Evolutionary conservation across 768 basidiomycete species (phyloP).

Genomic region (Xanthoconium purpureum): DNA sequence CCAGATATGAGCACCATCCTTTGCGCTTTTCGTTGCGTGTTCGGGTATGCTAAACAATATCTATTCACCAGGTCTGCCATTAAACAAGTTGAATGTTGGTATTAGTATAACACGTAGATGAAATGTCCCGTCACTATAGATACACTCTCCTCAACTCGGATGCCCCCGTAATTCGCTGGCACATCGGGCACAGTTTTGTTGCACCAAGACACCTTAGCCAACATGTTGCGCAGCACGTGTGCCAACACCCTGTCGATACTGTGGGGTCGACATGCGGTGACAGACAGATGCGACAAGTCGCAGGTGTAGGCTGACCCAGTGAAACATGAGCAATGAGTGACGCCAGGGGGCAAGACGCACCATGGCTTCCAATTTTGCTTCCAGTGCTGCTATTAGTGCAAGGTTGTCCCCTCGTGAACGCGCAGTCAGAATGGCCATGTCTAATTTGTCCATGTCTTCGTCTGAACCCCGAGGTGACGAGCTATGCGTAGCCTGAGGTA

Average conservation of each 20-base stretch:
- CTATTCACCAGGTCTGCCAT: slow-evolving; percentile 3
- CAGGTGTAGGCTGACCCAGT: slow-evolving; percentile 15
- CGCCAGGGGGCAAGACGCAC: slow-evolving; percentile 39
- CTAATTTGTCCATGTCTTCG: slow-evolving; percentile 44
- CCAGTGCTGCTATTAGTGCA: slow-evolving; percentile 53
- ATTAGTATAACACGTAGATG: slow-evolving; percentile 1
- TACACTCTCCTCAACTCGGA: slow-evolving; percentile 75
- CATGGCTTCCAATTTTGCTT: slow-evolving; percentile 57
- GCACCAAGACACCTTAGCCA: slow-evolving; percentile 83
- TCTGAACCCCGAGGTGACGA: background rate
- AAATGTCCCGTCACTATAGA: slow-evolving; percentile 37
- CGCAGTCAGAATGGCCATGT: slow-evolving; percentile 49
- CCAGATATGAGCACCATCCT: slow-evolving; percentile 74
- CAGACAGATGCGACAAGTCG: slow-evolving; percentile 72
- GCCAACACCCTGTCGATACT: slow-evolving; percentile 83
- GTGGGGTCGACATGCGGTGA: slow-evolving; percentile 78
- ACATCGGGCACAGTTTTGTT: slow-evolving; percentile 82
- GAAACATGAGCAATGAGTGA: slow-evolving; percentile 29
- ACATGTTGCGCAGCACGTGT: slow-evolving; percentile 78
- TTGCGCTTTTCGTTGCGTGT: background rate
- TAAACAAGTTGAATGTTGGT: background rate
- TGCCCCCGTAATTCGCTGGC: slow-evolving; percentile 79
- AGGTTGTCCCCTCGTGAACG: slow-evolving; percentile 45
- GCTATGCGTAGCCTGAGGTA: slow-evolving; percentile 32
- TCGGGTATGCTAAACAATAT: slow-evolving; percentile 2